Base-by-base conservation (phyloP, 148 eudicot species). In the Polygonum aviculare region DNA sequence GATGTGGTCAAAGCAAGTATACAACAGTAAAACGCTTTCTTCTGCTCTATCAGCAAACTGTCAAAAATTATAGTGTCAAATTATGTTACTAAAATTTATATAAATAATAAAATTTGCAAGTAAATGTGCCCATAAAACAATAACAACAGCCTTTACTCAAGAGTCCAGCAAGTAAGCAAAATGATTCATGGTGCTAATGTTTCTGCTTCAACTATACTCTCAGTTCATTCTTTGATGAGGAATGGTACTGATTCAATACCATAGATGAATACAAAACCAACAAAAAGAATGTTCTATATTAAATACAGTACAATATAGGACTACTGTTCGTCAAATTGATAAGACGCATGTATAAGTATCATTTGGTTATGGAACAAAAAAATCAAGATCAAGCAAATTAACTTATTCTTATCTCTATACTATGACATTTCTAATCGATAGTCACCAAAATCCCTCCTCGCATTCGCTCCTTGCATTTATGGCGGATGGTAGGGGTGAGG, bases 31-130 rank as follows among this genome's bases (percentile, higher is more conserved):
- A 83, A 86, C 83, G 86, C 93, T 84, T 79, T 85, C 96, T 57
- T 90, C 91, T 21, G 76, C 51, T 78, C 93, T 97, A 84, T 80
- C 78, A 33, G 80, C 80, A 70, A 79, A 88, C 97, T 94, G 90
- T 35, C 71, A 80, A 57, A 41, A 44, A 39, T 50, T 35, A 82
- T 76, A 45, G n/a, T n/a, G 70, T 14, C n/a, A 65, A 14, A 33
- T 31, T 18, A 15, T 35, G 16, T 33, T 63, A 31, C 18, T 26
- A 39, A 12, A 63, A 4, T 11, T 22, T 22, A 22, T 59, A 36
- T 2, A 22, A 26, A 26, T 26, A 26, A 26, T 26, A 26, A 26
- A 26, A 26, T 26, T 26, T 26, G 31, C 31, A 26, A 26, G 31
- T 26, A 26, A 26, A 26, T 26, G 31, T 31, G 40, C 39, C 35